Conservation (phyloP, 2,329 filamentous ascomycete genomes). For the Penicillium janthinellum region DNA sequence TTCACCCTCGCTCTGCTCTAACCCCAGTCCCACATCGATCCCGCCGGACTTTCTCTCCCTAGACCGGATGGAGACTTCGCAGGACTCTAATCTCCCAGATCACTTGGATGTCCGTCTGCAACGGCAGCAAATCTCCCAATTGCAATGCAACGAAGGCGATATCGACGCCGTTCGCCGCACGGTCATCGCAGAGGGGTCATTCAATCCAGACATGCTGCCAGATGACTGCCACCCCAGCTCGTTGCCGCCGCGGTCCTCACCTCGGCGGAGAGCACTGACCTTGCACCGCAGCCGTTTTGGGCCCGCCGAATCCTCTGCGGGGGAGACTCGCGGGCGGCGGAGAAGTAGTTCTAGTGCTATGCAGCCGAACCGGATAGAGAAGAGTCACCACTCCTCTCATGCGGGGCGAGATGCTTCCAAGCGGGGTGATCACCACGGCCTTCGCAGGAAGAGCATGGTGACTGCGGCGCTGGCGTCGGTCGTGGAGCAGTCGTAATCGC, state of each 20-base stretch:
- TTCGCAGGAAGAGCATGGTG: slow-evolving; percentile 42
- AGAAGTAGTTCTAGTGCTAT: slow-evolving; percentile 32
- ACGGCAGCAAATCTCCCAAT: slow-evolving; percentile 43
- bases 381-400: slow-evolving; percentile 31
- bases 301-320: slow-evolving; percentile 13
- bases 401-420: slow-evolving; percentile 30
- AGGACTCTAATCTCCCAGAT: slow-evolving; percentile 13
- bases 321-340: slow-evolving; percentile 23
- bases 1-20: slow-evolving; percentile 57
- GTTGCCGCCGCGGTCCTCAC: slow-evolving; percentile 37
- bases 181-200: slow-evolving; percentile 32
- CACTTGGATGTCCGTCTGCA: slow-evolving; percentile 36
- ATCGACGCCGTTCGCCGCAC: slow-evolving; percentile 43
- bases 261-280: slow-evolving; percentile 33
- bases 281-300: slow-evolving; percentile 34
- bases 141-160: slow-evolving; percentile 42
- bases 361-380: slow-evolving; percentile 37
- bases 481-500: slow-evolving; percentile 22
- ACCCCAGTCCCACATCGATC: slow-evolving; percentile 34
- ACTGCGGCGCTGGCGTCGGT: slow-evolving; percentile 43
- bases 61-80: slow-evolving; percentile 8
- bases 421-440: slow-evolving; percentile 40
- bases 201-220: slow-evolving; percentile 11
- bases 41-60: slow-evolving; percentile 28
- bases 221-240: slow-evolving; percentile 45